Evolutionary conservation across 2,329 filamentous ascomycete genomes (phyloP), one percentile per base, ranked within the genome.

Genomic region (Scytalidium lignicola): DNA sequence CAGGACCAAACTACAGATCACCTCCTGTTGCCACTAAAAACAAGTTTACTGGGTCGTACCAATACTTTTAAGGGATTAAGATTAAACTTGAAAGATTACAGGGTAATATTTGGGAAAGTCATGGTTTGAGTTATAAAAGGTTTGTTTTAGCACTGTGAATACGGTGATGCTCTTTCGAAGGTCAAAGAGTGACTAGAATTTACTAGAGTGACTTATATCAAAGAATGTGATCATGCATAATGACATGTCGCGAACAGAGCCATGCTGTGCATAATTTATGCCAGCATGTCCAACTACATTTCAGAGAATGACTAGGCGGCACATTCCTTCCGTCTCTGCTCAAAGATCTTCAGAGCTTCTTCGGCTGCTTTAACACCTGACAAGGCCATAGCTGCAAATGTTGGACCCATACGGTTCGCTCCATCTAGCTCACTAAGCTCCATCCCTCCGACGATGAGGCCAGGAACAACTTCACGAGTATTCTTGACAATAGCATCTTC

Each of bases 401-500:
- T 92, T 37, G 88, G 88, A 2, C 80, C 91, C 90, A 96, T 96
- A 47, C 90, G 82, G 73, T 95, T 95, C 54, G 89, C 88, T 17
- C 90, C 90, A 62, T 96, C 90, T 26, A 95, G 83, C 70, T 96
- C 90, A 51, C 84, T 88, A 58, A 96, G 74, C 70, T 96, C 90
- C 90, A 96, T 96, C 37, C 90, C 91, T 47, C 90, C 91, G n/a
- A 95, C 86, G 61, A 96, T 90, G 55, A 96, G 74, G 22, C 91
- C 90, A 5, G 89, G 89, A 13, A 90, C 83, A 52, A 96, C 79
- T 75, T 96, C 90, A 53, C 90, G 83, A 6, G 90, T 96, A 58
- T 86, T 78, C 77, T 93, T 95, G 66, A 96, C 90, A 59, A 96
- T 96, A 43, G 90, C 90, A 61, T 96, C 90, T 69, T 96, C 90